phyloP scores from a whole-genome alignment of 106 monocot genomes.

The Apostasia ramifera region DNA sequence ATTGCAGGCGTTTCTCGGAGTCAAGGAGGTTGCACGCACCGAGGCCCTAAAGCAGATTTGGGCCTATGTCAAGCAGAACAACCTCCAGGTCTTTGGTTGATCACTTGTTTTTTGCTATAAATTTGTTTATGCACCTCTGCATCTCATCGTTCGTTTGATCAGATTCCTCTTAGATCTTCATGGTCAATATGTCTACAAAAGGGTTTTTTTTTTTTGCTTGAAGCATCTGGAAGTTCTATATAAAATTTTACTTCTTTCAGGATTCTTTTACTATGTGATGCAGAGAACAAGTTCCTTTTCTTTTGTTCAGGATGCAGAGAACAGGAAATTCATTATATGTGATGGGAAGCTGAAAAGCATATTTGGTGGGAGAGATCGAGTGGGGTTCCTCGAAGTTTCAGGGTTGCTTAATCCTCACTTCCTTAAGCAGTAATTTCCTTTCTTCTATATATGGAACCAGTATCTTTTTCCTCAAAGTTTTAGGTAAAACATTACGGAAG shows the following conservation, averaged over 20 bases:
- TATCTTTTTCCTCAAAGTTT: too few relatives aligned
- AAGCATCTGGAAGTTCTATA: too few relatives aligned
- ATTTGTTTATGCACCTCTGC: too few relatives aligned
- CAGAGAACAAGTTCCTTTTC: too few relatives aligned
- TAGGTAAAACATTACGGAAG: too few relatives aligned
- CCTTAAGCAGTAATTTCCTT: neutral
- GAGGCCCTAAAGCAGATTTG: slow-evolving; percentile 56
- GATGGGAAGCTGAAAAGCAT: slow-evolving; percentile 74
- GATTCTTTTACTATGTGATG: neutral
- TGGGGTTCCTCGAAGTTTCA: slow-evolving; percentile 77
- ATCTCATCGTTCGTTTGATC: too few relatives aligned
- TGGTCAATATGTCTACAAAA: too few relatives aligned
- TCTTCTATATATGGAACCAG: too few relatives aligned
- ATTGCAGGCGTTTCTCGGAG: slow-evolving; percentile 39
- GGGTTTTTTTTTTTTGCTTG: too few relatives aligned
- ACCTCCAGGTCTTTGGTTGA: slow-evolving; percentile 41
- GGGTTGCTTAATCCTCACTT: slow-evolving; percentile 79
- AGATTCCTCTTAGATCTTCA: too few relatives aligned
- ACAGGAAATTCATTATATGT: slow-evolving; percentile 66
- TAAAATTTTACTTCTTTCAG: too few relatives aligned
- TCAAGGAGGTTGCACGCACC: slow-evolving; percentile 40
- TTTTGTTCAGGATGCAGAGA: slow-evolving; percentile 48
- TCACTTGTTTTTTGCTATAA: too few relatives aligned
- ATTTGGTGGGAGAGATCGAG: slow-evolving; percentile 59
- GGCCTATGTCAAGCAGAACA: slow-evolving; percentile 65